A percentile compares a stretch with the other conserved stretches of the same genome.
phyloP scores from a whole-genome alignment of 305 asterid species.

The Fraxinus floribunda region DNA sequence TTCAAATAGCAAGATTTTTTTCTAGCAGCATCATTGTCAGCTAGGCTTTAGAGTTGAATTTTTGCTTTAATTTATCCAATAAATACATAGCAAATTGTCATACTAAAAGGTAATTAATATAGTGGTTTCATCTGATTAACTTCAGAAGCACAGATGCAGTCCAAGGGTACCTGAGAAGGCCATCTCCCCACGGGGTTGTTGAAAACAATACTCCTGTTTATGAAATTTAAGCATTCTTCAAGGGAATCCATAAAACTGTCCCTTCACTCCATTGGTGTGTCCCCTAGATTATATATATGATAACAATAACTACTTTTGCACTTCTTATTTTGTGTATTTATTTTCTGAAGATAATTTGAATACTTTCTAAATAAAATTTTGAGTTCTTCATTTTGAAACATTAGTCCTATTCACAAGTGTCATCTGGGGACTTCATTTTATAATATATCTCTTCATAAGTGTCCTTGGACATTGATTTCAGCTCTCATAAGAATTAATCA shows the following conservation, averaged over 20 bases:
- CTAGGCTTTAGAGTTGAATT: not conserved
- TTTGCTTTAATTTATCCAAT: not conserved
- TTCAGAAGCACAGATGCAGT: not conserved
- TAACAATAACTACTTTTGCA: not conserved
- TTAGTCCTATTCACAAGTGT: not conserved
- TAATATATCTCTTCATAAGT: not conserved
- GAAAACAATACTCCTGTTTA: not conserved
- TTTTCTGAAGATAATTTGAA: not conserved
- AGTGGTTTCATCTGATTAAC: constrained; percentile 1
- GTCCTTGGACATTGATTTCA: not conserved
- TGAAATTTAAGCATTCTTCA: not conserved
- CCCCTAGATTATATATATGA: not conserved
- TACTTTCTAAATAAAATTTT: not conserved
- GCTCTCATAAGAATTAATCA: not conserved
- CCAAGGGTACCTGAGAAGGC: not conserved
- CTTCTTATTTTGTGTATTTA: not conserved
- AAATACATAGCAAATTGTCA: not conserved
- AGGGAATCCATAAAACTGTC: not conserved
- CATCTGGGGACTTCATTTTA: not conserved
- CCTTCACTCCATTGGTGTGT: not conserved
- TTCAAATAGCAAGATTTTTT: not conserved
- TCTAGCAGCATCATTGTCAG: not conserved
- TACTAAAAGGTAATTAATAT: not conserved
- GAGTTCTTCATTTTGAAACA: not conserved
- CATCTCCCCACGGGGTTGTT: not conserved